Conservation (phyloP, 192 early-diverging fungal species). For the Coemansia sp. region DNA sequence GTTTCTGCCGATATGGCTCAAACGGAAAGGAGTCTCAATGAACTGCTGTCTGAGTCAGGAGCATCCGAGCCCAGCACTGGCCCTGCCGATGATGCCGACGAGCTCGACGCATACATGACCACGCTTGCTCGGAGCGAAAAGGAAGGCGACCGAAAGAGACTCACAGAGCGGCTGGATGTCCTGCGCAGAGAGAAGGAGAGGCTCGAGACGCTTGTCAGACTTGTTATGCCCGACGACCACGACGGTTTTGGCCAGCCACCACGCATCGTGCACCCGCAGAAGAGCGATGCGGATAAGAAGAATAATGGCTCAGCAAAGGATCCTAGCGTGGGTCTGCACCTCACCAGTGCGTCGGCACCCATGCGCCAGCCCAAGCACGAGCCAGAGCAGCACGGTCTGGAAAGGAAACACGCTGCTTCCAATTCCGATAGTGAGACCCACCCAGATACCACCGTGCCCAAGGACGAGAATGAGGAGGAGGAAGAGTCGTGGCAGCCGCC, state of each 20-base stretch:
- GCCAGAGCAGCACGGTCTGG: constrained; percentile 12
- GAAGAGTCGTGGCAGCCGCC: constrained; percentile 45
- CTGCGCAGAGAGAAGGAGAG: constrained; percentile 52
- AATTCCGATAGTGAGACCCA: constrained; percentile 1
- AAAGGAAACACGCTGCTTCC: not conserved
- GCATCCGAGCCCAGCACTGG: constrained; percentile 2
- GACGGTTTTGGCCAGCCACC: not conserved
- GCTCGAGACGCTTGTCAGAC: constrained; percentile 20
- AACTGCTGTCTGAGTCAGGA: not conserved
- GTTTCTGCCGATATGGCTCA: constrained; percentile 41
- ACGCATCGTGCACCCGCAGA: not conserved
- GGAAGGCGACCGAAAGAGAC: constrained; percentile 34
- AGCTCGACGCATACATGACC: constrained; percentile 70
- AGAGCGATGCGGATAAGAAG: not conserved
- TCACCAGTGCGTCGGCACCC: not conserved
- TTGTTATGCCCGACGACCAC: constrained; percentile 31
- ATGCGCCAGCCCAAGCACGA: constrained; percentile 18
- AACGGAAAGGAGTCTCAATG: constrained; percentile 13
- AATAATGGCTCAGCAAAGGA: not conserved
- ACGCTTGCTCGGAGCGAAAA: constrained; percentile 52
- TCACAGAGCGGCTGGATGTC: constrained; percentile 46
- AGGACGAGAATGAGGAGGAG: not conserved
- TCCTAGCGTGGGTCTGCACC: not conserved
- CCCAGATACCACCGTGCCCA: not conserved
- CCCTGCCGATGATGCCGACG: constrained; percentile 48